These are phyloP conservation scores for Alternaria conjuncta DNA, from an alignment of 2,329 filamentous ascomycete genomes.

Conservation along the genomic window DNA sequence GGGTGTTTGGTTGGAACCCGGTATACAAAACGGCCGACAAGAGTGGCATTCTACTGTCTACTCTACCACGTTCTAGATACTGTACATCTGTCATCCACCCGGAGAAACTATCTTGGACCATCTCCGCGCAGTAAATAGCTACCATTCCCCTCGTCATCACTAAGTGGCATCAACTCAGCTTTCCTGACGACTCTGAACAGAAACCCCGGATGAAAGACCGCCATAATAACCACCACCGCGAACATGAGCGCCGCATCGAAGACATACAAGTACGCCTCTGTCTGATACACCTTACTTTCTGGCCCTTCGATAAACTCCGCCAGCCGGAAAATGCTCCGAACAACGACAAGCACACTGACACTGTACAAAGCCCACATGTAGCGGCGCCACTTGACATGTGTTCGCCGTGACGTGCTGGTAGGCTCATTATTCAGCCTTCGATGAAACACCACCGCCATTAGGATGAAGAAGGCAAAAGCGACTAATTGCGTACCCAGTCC, in stretches of 20 bases:
- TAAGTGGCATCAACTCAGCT: constrained; percentile 3
- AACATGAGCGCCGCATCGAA: constrained; percentile 28
- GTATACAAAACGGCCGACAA: background rate
- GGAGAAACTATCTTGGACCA: background rate
- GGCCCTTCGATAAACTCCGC: constrained; percentile 19
- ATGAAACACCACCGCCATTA: constrained; percentile 18
- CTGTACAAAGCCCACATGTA: constrained; percentile 14
- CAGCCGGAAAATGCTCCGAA: constrained; percentile 21
- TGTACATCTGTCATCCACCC: background rate
- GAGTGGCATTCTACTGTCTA: background rate
- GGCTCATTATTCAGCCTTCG: constrained; percentile 11
- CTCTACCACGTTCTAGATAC: background rate
- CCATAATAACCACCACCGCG: constrained; percentile 7
- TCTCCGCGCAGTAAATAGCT: background rate
- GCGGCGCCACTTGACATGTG: constrained; percentile 15
- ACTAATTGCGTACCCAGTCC: constrained; percentile 23
- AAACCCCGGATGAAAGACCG: constrained; percentile 19
- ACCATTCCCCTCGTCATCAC: background rate
- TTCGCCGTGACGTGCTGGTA: background rate
- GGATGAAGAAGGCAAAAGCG: constrained; percentile 20
- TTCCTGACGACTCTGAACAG: constrained; percentile 16
- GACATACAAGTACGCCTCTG: constrained; percentile 21
- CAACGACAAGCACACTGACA: constrained; percentile 21
- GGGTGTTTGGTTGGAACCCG: background rate
- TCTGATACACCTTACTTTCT: constrained; percentile 11